Base-by-base conservation (phyloP, 169 alveolate species). In the Eimeria falciformis region DNA sequence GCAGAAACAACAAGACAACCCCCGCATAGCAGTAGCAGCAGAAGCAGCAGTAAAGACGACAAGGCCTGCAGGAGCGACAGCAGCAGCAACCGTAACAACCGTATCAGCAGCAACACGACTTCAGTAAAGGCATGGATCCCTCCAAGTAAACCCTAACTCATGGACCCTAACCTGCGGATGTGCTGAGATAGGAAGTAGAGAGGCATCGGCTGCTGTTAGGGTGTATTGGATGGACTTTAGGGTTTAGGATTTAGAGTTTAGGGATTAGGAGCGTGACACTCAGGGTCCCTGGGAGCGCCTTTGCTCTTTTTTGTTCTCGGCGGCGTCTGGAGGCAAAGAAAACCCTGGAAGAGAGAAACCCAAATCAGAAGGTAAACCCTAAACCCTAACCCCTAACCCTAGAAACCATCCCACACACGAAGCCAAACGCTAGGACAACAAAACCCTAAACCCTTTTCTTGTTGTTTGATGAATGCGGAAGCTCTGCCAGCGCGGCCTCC, bases 301-400 rank as follows among this genome's bases (percentile, higher is more conserved):
- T 58, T 58, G 71, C 71, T 9, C 71, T 58, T 27, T 58, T 58
- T n/a, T 58, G 71, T 27, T 58, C 71, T 58, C 71, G 71, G 71
- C 71, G 71, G 71, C 71, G 71, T 9, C 25, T 58, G 25, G 71
- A 58, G 71, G 71, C 21, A 27, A 58, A 58, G 21, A 27, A 14
- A 58, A 5, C 71, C 7, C 71, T 58, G 9, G 71, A 14, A 21
- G 29, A 58, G 25, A 58, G 27, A n/a, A 58, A 58, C 27, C 33
- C 71, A 11, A 58, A n/a, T 21, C 25, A 21, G 9, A 14, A 58
- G 71, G 71, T n/a, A 58, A 14, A n/a, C 71, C 27, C 71, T 58
- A 58, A 9, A 58, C 27, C 71, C 71, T 58, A 58, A n/a, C 9
- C 33, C 71, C 71, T 58, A 9, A 58, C n/a, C n/a, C n/a, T n/a